Percentiles rank a stretch among this genome's conserved stretches.
Conservation (phyloP, 345 rosid genomes). For the Abelmoschus esculentus region DNA sequence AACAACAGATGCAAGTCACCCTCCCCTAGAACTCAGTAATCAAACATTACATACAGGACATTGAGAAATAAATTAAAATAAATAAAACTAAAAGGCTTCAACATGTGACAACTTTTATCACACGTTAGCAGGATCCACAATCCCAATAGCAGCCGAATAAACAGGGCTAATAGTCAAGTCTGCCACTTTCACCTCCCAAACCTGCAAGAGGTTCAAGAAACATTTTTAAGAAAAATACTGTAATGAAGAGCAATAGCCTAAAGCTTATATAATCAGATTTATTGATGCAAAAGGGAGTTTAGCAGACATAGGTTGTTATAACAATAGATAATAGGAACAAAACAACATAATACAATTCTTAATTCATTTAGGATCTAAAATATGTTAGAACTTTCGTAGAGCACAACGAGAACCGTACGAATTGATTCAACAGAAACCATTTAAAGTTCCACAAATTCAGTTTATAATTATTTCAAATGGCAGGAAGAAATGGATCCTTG, state of each 20-base stretch:
- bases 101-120: not conserved
- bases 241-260: not conserved
- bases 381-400: not conserved
- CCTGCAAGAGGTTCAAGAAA: constrained; percentile 31
- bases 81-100: not conserved
- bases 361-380: constrained; percentile 1
- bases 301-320: not conserved
- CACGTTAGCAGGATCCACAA: constrained; percentile 81
- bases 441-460: not conserved
- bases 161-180: constrained; percentile 93
- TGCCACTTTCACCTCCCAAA: constrained; percentile 99
- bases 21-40: not conserved
- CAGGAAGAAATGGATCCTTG: not conserved
- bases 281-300: not conserved
- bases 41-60: not conserved
- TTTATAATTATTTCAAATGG: not conserved
- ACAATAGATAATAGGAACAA: not conserved
- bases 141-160: constrained; percentile 79
- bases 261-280: not conserved
- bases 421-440: not conserved
- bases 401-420: not conserved
- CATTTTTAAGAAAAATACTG: not conserved
- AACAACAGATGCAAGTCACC: not conserved
- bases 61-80: not conserved
- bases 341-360: not conserved